Evolutionary conservation across 805 yeast genomes (phyloP).

Genomic region (Suhomyces sp.): DNA sequence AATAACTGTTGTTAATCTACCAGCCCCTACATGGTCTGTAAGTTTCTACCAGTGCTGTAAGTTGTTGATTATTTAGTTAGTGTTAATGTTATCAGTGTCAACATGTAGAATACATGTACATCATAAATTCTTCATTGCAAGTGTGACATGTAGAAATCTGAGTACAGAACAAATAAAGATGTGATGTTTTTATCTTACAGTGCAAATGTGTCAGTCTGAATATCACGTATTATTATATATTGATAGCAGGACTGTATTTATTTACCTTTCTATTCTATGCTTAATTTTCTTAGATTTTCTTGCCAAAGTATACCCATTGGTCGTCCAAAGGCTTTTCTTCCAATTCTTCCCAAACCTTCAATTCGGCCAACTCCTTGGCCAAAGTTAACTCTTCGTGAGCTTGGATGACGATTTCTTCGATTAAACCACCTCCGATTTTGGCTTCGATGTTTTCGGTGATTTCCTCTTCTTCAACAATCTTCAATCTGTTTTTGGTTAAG

Average conservation of each 20-base stretch:
- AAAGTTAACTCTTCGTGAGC: conserved; percentile 76
- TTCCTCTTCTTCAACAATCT: conserved; percentile 61
- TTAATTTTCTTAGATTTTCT: conserved; percentile 43
- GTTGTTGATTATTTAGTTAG: neutral
- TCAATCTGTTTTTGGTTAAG: conserved; percentile 66
- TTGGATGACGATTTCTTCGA: conserved; percentile 79
- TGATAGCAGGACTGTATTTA: neutral
- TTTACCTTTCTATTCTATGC: neutral
- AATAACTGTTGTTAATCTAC: conserved; percentile 37
- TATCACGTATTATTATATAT: too few relatives aligned
- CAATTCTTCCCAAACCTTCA: conserved; percentile 76
- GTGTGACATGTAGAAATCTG: too few relatives aligned
- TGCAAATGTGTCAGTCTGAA: too few relatives aligned
- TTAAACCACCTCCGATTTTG: conserved; percentile 75
- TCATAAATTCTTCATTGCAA: too few relatives aligned
- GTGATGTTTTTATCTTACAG: too few relatives aligned
- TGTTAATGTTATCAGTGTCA: neutral
- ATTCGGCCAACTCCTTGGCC: conserved; percentile 62
- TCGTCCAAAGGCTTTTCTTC: conserved; percentile 76
- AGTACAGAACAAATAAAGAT: too few relatives aligned
- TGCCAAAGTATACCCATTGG: conserved; percentile 82
- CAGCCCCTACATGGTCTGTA: neutral
- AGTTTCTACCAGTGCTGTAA: neutral
- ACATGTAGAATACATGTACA: neutral
- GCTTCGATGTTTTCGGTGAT: conserved; percentile 64